These are phyloP conservation scores for Aspergillus ibericus DNA, from an alignment of 2,329 filamentous ascomycete genomes.

Conservation along the genomic window DNA sequence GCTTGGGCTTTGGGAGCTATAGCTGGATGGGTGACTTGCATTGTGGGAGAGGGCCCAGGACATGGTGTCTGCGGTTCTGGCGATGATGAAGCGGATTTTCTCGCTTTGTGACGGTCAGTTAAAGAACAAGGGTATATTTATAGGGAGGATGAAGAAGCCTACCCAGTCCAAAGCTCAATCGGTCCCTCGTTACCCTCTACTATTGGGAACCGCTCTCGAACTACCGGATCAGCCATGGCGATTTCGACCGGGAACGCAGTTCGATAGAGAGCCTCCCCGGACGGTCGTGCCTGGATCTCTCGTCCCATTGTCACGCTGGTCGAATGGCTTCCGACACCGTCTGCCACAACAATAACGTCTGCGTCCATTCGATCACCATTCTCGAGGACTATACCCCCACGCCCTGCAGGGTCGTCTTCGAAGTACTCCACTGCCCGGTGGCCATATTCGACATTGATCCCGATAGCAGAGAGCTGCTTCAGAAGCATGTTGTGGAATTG, in stretches of 20 bases:
- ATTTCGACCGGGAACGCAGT: slow-evolving; percentile 14
- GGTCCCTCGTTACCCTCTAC: background rate
- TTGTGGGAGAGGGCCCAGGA: background rate
- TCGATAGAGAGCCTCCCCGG: slow-evolving; percentile 16
- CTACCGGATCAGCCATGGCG: slow-evolving; percentile 19
- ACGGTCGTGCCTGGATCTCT: slow-evolving; percentile 4
- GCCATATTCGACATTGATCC: slow-evolving; percentile 31
- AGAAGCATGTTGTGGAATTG: slow-evolving; percentile 21
- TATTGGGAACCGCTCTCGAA: slow-evolving; percentile 7
- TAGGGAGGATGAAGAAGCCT: background rate
- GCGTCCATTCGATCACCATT: background rate
- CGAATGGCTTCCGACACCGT: slow-evolving; percentile 8
- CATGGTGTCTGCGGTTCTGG: background rate
- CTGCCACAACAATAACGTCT: slow-evolving; percentile 11
- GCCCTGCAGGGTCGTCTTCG: background rate
- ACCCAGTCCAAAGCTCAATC: background rate
- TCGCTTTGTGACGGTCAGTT: background rate
- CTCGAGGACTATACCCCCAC: background rate
- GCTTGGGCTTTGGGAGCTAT: background rate
- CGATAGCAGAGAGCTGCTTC: slow-evolving; percentile 25
- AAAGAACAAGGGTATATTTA: background rate
- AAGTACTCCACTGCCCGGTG: slow-evolving; percentile 32
- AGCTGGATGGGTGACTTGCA: background rate
- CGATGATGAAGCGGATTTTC: background rate
- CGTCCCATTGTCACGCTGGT: slow-evolving; percentile 3